Evolutionary conservation across 768 basidiomycete genomes (phyloP).

Genomic region (Ramaria sp.): DNA sequence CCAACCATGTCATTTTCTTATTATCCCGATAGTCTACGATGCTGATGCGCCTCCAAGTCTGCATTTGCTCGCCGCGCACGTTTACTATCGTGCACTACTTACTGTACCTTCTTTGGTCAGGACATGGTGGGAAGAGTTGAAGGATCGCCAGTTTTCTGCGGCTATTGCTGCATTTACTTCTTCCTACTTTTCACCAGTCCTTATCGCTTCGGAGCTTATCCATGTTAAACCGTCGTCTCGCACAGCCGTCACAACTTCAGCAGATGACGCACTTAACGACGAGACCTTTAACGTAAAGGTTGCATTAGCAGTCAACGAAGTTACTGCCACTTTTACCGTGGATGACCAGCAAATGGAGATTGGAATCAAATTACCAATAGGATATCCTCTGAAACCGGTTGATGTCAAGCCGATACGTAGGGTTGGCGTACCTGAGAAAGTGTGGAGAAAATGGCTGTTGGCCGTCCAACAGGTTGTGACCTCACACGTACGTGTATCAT

Average conservation of each 20-base stretch:
- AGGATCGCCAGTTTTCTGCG: constrained; percentile 78
- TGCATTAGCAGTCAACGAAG: constrained; percentile 61
- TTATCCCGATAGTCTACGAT: constrained; percentile 43
- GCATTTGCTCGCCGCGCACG: constrained; percentile 68
- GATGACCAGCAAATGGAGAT: constrained; percentile 94
- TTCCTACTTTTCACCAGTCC: constrained; percentile 76
- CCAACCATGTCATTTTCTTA: not conserved
- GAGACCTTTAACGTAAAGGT: constrained; percentile 79
- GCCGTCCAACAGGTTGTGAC: constrained; percentile 86
- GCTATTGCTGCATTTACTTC: constrained; percentile 73
- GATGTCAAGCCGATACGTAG: constrained; percentile 79
- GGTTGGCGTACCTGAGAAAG: constrained; percentile 81
- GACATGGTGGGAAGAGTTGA: constrained; percentile 76
- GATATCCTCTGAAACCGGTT: constrained; percentile 84
- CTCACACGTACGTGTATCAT: constrained; percentile 56
- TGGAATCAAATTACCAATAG: constrained; percentile 69
- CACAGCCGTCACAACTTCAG: constrained; percentile 30
- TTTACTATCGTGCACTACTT: constrained; percentile 81
- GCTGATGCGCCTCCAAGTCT: constrained; percentile 39
- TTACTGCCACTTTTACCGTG: constrained; percentile 73
- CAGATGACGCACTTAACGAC: constrained; percentile 47
- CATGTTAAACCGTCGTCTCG: constrained; percentile 36
- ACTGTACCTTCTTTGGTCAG: constrained; percentile 80
- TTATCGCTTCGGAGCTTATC: constrained; percentile 75
- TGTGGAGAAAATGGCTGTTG: constrained; percentile 90